These are phyloP conservation scores for Russula brevipes DNA, from an alignment of 768 basidiomycete genomes.

Conservation along the genomic window DNA sequence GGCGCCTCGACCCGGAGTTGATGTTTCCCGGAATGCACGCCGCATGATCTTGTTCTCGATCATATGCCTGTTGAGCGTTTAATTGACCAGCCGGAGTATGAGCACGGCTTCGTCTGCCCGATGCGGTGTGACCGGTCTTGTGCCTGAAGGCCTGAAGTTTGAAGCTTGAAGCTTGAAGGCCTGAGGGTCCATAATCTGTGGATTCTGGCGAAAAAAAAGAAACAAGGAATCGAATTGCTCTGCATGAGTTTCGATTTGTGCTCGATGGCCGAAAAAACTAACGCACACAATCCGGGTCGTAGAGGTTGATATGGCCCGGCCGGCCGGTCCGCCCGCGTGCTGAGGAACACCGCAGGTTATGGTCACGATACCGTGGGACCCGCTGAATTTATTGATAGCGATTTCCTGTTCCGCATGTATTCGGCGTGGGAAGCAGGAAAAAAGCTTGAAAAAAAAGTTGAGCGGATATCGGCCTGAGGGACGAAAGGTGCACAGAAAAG, in stretches of 20 bases:
- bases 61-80: conserved; percentile 82
- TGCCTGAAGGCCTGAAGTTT: conserved; percentile 79
- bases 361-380: no score
- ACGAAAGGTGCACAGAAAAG: no score
- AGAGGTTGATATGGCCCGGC: conserved; percentile 61
- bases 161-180: no score
- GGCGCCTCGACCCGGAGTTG: conserved; percentile 73
- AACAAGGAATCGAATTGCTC: no score
- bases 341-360: conserved; percentile 39
- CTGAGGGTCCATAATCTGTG: conserved; percentile 62
- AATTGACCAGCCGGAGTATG: conserved; percentile 81
- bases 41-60: conserved; percentile 91
- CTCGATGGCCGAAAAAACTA: no score
- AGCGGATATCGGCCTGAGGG: no score
- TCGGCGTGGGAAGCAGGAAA: no score
- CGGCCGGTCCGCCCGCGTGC: conserved; percentile 79
- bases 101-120: conserved; percentile 86
- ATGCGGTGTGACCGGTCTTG: conserved; percentile 95
- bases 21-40: conserved; percentile 77
- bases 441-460: no score
- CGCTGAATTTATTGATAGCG: no score
- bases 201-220: conserved; percentile 49
- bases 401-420: no score
- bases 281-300: conserved; percentile 85
- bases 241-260: no score